These are phyloP conservation scores for Apiotrichum gracile DNA, from an alignment of 1,284 basidiomycete genomes.

Conservation along the genomic window DNA sequence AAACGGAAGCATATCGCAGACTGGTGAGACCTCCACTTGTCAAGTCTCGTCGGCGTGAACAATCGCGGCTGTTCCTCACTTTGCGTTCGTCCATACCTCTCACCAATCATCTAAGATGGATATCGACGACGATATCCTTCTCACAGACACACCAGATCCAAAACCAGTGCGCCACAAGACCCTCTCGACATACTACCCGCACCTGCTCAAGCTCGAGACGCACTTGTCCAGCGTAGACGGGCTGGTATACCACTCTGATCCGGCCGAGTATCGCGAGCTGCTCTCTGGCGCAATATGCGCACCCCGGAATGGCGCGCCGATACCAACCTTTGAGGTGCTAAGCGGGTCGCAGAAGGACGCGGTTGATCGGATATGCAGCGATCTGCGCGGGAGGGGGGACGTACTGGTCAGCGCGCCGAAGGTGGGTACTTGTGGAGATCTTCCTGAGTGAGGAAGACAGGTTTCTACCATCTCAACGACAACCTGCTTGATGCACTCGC, in stretches of 20 bases:
- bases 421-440: no score
- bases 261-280: conserved; percentile 20
- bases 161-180: conserved; percentile 31
- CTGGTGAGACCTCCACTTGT: no score
- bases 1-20: no score
- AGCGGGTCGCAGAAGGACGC: conserved; percentile 21
- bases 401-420: conserved; percentile 20
- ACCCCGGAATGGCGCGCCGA: background rate
- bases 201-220: conserved; percentile 18
- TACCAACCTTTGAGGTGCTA: background rate
- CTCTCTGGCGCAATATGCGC: conserved; percentile 22
- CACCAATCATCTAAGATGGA: background rate
- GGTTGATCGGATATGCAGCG: conserved; percentile 28
- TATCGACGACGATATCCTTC: background rate
- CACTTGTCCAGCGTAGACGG: conserved; percentile 9
- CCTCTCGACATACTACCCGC: conserved; percentile 35
- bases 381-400: conserved; percentile 19
- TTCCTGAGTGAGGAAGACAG: no score
- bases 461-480: no score
- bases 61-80: no score
- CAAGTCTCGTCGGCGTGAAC: no score
- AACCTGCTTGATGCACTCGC: no score
- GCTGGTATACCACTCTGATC: conserved; percentile 19
- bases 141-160: no score
- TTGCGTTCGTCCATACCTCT: background rate